Base-by-base conservation (phyloP, 495 filamentous ascomycete species). In the Aspergillus panamensis region DNA sequence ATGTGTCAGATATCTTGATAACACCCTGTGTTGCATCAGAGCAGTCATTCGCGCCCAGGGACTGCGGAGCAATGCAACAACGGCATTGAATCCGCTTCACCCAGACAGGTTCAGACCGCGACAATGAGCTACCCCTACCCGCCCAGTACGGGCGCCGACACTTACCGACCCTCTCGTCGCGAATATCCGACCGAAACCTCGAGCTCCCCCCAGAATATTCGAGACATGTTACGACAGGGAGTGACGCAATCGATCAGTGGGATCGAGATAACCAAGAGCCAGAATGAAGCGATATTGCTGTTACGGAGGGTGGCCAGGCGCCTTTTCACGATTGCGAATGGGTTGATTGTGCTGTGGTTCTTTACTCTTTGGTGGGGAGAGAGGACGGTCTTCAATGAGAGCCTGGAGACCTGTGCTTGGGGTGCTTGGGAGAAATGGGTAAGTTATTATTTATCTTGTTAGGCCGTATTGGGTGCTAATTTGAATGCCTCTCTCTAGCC, bases 361-460 rank as follows among this genome's bases (percentile, higher is more conserved):
- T 65, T 89, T 14, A 74, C 87, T 12, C 61, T 97, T 57, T 89
- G 91, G 69, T 93, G 91, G 88, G 93, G 94, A 6, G 94, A 98
- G 74, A 78, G 89, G 60, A 86, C 80, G 59, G 81, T 87, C 21
- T 97, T 94, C 64, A 73, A 78, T 42, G 80, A 79, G 49, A 82
- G 77, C 54, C 77, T 96, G 12, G 78, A 81, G 51, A 73, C 68
- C n/a, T 98, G 94, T 69, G 69, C 79, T 40, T 98, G 94, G 94
- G 77, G 80, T 25, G 80, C 77, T 47, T 98, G 94, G 94, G 94
- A 97, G 73, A 79, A 82, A 70, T 97, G 93, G 92, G 92, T 96
- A 78, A 71, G 88, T 72, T 13, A 10, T 16, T 13, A 14, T 13
- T 31, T 30, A 25, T 25, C 5, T 5, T 25, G 25, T 5, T 2